Base-by-base conservation (phyloP, 2,329 filamentous ascomycete genomes). In the Stagonosporopsis chrysanthemi region DNA sequence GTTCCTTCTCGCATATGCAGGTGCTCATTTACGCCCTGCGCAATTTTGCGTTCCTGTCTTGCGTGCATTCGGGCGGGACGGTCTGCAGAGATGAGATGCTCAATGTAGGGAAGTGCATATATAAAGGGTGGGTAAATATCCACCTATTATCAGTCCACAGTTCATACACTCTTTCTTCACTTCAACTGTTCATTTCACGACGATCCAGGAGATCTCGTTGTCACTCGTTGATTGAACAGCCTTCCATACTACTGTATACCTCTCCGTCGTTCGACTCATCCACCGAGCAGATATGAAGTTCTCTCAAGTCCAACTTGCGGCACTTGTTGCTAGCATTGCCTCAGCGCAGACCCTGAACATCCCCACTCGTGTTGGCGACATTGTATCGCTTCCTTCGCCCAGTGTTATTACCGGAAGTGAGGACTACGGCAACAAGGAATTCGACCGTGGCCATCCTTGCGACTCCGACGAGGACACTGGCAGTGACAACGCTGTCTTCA, bases 401-500 rank as follows among this genome's bases (percentile, higher is more conserved):
- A 67, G 62, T 26, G 41, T 43, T 44, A 71, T 69, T 45, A 65
- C 63, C 39, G 66, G 66, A 23, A 62, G 52, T 24, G 43, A 58
- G 22, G 64, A 69, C 50, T 59, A 55, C 6, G 64, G 56, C 6
- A 68, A 69, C 56, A 60, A 54, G 43, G 66, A 69, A 51, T 69
- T 65, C 24, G 64, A 67, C 41, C 65, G 66, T 52, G 66, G 66
- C 8, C 62, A 57, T 0, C 44, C 54, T 6, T 69, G 66, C 48
- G 61, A 69, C 51, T 64, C 66, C 12, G 66, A 69, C 35, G 51
- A 53, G 9, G 66, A 69, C 36, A 69, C 65, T 43, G 65, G 65
- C 19, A 66, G 64, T 31, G 42, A 52, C 28, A 68, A 80, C 40
- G 80, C 82, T 39, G 81, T 84, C 61, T 84, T 84, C 75, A 74